These are phyloP conservation scores for Fomitiporia mediterranea DNA, from an alignment of 1,284 basidiomycete species.

Conservation along the genomic window DNA sequence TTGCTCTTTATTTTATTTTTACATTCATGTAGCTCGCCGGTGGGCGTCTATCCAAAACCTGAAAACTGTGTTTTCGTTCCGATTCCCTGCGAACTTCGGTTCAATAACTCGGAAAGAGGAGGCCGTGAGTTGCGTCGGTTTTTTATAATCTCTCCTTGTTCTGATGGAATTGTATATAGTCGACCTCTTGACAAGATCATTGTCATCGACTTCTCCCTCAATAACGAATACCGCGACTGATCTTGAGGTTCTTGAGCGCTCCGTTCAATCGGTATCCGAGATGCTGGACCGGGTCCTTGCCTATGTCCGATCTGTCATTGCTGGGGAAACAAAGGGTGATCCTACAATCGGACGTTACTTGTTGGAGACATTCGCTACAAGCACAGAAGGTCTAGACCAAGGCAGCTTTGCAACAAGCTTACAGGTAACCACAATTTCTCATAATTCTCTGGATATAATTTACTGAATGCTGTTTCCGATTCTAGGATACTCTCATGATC, in stretches of 20 bases:
- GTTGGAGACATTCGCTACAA: slow-evolving; percentile 81
- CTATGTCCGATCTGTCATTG: slow-evolving; percentile 83
- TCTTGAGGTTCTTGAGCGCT: slow-evolving; percentile 65
- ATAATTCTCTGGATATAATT: slow-evolving; percentile 1
- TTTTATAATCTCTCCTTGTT: slow-evolving; percentile 2
- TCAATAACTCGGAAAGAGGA: slow-evolving; percentile 78
- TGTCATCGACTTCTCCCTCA: slow-evolving; percentile 41
- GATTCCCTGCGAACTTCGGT: slow-evolving; percentile 77
- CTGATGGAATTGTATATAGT: slow-evolving; percentile 41
- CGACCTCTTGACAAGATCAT: slow-evolving; percentile 59
- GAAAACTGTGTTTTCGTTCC: slow-evolving; percentile 93
- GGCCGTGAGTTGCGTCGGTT: slow-evolving; percentile 59
- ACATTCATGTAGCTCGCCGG: slow-evolving; percentile 68
- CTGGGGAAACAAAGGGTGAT: slow-evolving; percentile 79
- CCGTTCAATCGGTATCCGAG: slow-evolving; percentile 63
- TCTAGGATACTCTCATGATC: slow-evolving; percentile 88
- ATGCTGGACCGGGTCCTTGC: slow-evolving; percentile 84
- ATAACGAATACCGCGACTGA: slow-evolving; percentile 51
- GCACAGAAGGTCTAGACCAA: slow-evolving; percentile 62
- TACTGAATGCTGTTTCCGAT: neutral
- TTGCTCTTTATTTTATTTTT: slow-evolving; percentile 22
- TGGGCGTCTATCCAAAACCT: slow-evolving; percentile 82
- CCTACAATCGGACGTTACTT: slow-evolving; percentile 88
- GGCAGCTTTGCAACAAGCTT: slow-evolving; percentile 72
- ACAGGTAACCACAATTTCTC: slow-evolving; percentile 51